A percentile compares a stretch with the other conserved stretches of the same genome.
Evolutionary conservation across 805 yeast species (phyloP).

Genomic region (Candida insectalens): DNA sequence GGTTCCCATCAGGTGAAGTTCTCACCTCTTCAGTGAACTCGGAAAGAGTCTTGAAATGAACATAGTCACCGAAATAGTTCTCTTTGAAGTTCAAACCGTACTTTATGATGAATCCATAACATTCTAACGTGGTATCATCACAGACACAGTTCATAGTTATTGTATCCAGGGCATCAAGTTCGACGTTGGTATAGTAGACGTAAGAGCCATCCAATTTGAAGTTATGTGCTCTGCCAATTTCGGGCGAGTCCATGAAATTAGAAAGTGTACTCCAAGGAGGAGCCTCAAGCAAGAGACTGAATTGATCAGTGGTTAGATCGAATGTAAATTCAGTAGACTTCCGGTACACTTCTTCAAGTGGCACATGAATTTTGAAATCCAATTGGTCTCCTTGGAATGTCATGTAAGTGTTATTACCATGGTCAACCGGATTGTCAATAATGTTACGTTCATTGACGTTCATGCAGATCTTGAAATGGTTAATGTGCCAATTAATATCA

Average conservation of each 20-base stretch:
- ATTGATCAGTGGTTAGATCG: constrained; percentile 41
- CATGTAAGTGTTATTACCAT: constrained; percentile 67
- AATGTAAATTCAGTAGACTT: constrained; percentile 44
- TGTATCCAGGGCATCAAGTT: constrained; percentile 60
- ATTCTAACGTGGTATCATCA: constrained; percentile 54
- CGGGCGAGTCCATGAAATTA: constrained; percentile 53
- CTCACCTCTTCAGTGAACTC: constrained; percentile 44
- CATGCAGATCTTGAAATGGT: constrained; percentile 49
- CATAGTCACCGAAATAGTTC: constrained; percentile 82
- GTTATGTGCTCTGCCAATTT: constrained; percentile 59
- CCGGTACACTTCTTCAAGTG: constrained; percentile 44
- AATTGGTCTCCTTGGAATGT: constrained; percentile 61
- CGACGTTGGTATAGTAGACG: constrained; percentile 47
- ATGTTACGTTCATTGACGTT: constrained; percentile 85
- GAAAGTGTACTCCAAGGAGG: constrained; percentile 91
- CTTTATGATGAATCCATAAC: constrained; percentile 72
- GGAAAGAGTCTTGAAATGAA: constrained; percentile 78
- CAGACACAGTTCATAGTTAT: constrained; percentile 58
- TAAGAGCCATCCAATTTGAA: constrained; percentile 59
- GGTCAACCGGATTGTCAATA: constrained; percentile 80
- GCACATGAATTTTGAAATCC: constrained; percentile 39
- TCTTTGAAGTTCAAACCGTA: constrained; percentile 70
- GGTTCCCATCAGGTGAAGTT: neutral
- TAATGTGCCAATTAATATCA: constrained; percentile 47
- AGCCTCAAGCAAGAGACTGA: constrained; percentile 56